Evolutionary conservation across 75 land plant species (phyloP), one percentile per base, ranked within the genome.

Genomic region (Selaginella moellendorffii): DNA sequence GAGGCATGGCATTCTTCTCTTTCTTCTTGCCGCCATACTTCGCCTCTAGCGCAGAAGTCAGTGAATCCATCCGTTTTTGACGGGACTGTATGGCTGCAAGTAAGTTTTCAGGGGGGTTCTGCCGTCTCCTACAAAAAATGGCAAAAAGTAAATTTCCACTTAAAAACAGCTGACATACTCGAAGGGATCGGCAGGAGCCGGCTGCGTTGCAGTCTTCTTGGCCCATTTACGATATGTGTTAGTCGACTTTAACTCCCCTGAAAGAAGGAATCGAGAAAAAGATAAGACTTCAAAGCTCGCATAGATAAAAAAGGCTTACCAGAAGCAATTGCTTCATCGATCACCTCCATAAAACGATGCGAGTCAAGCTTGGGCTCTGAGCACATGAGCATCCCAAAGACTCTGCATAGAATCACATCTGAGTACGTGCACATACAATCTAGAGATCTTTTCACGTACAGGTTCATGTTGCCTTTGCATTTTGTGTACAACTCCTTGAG

Each of bases 341-440:
- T 68, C 24, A 80, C 74, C 60, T 90, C 97, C 80, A 80, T 90
- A 65, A 84, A 87, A 8, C 97, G 79, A 62, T 90, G 97, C 1
- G 88, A 82, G 61, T 90, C 97, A 60, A 87, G 76, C 75, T 77
- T 78, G 28, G 83, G 78, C 21, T 87, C 82, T 17, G 92, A 90
- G 63, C 97, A 90, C 52, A 90, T 72, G 83, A 87, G 74, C 27
- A 73, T 70, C 63, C 78, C 79, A 66, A 87, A 82, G 20, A 90
- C 85, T 80, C 97, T 90, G 78, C 67, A 69, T 26, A 54, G 28
- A 29, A 36, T 26, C 18, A n/a, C 5, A 12, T 2, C 69, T 14
- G 17, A 8, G 12, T 36, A 36, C 14, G 46, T 36, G 46, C 14
- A 36, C 46, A 36, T 5, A 36, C 46, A 36, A 36, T 14, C 5